Percentiles rank a stretch among this genome's conserved stretches.
Conservation (phyloP, 1,139 yeast genomes). For the Petasospora fabianii region DNA sequence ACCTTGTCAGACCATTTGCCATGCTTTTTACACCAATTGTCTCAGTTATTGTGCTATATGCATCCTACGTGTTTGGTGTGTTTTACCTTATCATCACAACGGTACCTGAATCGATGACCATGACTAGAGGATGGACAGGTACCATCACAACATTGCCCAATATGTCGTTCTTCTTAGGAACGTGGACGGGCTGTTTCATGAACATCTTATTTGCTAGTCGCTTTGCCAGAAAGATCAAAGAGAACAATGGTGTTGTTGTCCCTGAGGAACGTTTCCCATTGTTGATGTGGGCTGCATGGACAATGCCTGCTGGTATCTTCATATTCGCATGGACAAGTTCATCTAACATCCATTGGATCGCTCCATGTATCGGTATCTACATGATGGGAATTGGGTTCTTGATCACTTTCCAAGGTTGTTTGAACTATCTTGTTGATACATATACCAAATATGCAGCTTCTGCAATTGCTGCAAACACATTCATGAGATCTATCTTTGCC, state of each 20-base stretch:
- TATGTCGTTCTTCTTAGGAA: constrained; percentile 54
- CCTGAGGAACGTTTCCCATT: constrained; percentile 57
- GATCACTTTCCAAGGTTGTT: constrained; percentile 46
- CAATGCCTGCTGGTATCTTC: constrained; percentile 61
- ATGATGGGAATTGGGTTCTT: constrained; percentile 61
- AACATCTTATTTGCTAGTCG: constrained; percentile 34
- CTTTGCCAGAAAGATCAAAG: constrained; percentile 30
- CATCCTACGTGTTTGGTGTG: constrained; percentile 44
- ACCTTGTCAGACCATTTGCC: constrained; percentile 40
- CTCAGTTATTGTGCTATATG: constrained; percentile 38
- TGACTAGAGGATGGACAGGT: constrained; percentile 35
- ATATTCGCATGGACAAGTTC: constrained; percentile 63
- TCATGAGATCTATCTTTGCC: constrained; percentile 59
- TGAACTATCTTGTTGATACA: constrained; percentile 55
- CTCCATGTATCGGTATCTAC: constrained; percentile 54
- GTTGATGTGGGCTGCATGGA: constrained; percentile 40
- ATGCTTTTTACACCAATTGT: constrained; percentile 46
- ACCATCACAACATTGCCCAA: constrained; percentile 53
- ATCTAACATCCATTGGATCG: constrained; percentile 56
- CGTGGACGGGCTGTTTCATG: constrained; percentile 46
- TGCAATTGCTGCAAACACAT: constrained; percentile 70
- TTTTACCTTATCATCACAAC: constrained; percentile 40
- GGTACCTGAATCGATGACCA: constrained; percentile 33
- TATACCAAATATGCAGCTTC: constrained; percentile 60
- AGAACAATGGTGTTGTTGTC: constrained; percentile 34